Evolutionary conservation across 2,329 filamentous ascomycete genomes (phyloP).

Genomic region (Epichloe hybrida): DNA sequence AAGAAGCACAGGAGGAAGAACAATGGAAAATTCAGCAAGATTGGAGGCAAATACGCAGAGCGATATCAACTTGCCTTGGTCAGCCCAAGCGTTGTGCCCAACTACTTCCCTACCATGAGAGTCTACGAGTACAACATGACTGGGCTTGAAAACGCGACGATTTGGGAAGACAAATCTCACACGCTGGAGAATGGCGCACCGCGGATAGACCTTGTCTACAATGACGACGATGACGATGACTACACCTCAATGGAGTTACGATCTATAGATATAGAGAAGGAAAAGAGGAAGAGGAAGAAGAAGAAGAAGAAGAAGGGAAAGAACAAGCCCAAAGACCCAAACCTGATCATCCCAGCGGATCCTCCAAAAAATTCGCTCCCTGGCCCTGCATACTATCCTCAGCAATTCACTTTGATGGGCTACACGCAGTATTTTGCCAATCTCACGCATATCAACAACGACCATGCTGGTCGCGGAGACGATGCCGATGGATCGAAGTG

Average conservation of each 20-base stretch:
- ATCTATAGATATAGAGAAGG: constrained; percentile 13
- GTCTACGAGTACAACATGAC: constrained; percentile 90
- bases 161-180: constrained; percentile 29
- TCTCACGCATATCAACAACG: constrained; percentile 77
- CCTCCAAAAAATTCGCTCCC: constrained; percentile 62
- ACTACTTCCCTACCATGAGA: constrained; percentile 80
- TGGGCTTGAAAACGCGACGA: constrained; percentile 47
- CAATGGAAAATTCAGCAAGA: constrained; percentile 42
- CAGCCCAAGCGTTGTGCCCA: constrained; percentile 79
- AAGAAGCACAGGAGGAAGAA: constrained; percentile 26
- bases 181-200: neutral
- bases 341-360: constrained; percentile 52
- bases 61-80: constrained; percentile 72
- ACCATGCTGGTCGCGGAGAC: constrained; percentile 21
- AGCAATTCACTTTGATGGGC: constrained; percentile 63
- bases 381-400: constrained; percentile 80
- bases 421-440: constrained; percentile 93
- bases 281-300: constrained; percentile 24
- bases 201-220: neutral
- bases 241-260: constrained; percentile 17
- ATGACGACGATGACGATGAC: constrained; percentile 9
- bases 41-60: constrained; percentile 73
- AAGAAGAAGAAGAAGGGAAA: constrained; percentile 32
- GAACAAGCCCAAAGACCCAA: constrained; percentile 42
- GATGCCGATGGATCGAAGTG: constrained; percentile 31